Base-by-base conservation (phyloP, 1,284 basidiomycete genomes). In the Porogramme epimiltina region DNA sequence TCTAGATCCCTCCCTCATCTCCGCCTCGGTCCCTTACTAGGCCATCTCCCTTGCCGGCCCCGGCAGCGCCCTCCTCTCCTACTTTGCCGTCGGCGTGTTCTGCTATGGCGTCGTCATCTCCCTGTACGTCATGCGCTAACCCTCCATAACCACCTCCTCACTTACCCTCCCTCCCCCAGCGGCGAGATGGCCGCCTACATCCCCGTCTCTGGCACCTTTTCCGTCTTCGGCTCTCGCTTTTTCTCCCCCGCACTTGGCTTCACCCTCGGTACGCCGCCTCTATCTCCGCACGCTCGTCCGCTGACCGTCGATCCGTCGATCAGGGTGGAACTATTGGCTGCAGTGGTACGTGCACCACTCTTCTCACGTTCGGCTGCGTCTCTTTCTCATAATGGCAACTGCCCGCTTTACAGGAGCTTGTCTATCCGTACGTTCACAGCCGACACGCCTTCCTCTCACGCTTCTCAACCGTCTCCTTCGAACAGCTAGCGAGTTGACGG, bases 261-360 rank as follows among this genome's bases (percentile, higher is more conserved):
- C 49, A 67, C 66, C 1, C 54, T 68, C 11, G 66, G 66, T 66
- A 41, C 11, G 61, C 50, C 5, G 22, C 13, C 22, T 11, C 2
- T 20, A 18, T 16, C 6, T 4, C 18, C 19, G 3, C 37, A 22
- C 31, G 2, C 25, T 22, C 18, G 3, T 4, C 2, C 13, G 33
- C n/a, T 22, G 3, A 43, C 23, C 18, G 11, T n/a, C 24, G 8
- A 13, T 13, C 34, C 15, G 9, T 20, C 5, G 18, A 18, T 15
- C 31, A 79, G 78, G 74, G 0, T 75, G 78, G 77, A 79, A 76
- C 62, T 79, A 81, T 55, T 81, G 77, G 75, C 62, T 80, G n/a
- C 77, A 79, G 61, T 80, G 80, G 75, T 78, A 16, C 45, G 67
- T 58, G 15, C 24, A 15, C 26, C 2, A 20, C 18, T n/a, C 38